Evolutionary conservation across 2,329 filamentous ascomycete species (phyloP), one percentile per base, ranked within the genome.

Genomic region (Cryphonectria parasitica): DNA sequence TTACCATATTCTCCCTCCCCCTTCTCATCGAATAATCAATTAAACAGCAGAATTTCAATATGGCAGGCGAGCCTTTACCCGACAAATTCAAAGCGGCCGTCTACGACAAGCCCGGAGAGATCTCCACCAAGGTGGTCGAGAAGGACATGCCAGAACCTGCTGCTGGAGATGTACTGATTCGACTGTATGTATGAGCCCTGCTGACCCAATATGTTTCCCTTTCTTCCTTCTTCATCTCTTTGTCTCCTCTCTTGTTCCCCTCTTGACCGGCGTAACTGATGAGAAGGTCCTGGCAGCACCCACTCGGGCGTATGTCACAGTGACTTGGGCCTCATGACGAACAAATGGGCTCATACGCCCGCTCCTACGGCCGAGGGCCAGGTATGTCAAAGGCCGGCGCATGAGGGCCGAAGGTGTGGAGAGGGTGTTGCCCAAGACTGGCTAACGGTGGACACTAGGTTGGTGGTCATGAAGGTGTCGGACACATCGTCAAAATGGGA

Each of bases 401-500:
- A 25, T 17, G 6, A 39, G 3, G n/a, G 28, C 3, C 3, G 11
- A 39, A 2, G 52, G 41, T 22, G 22, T 45, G 1, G 36, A 10
- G 11, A 11, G 8, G 3, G 15, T 63, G 19, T 1, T 36, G 25
- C n/a, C 28, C 17, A 31, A 49, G 22, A 25, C 39, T 58, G 13
- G 8, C 17, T 39, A 52, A 31, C 13, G 54, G 15, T 28, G 56
- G 61, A 49, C 11, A 91, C 6, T 13, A 72, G 71, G 45, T 72
- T 4, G 90, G 90, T 58, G 91, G 91, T 5, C 90, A 92, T 76
- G 90, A 92, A 79, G 90, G 90, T 25, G 87, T 92, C 1, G 89
- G 89, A 58, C 86, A 85, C 67, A 83, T 92, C 43, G 89, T 90
- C 58, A 90, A 90, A 77, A 82, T 92, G 72, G 90, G 91, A 0